Evolutionary conservation across 2,329 filamentous ascomycete genomes (phyloP).

Genomic region (Anthostomella pinea): DNA sequence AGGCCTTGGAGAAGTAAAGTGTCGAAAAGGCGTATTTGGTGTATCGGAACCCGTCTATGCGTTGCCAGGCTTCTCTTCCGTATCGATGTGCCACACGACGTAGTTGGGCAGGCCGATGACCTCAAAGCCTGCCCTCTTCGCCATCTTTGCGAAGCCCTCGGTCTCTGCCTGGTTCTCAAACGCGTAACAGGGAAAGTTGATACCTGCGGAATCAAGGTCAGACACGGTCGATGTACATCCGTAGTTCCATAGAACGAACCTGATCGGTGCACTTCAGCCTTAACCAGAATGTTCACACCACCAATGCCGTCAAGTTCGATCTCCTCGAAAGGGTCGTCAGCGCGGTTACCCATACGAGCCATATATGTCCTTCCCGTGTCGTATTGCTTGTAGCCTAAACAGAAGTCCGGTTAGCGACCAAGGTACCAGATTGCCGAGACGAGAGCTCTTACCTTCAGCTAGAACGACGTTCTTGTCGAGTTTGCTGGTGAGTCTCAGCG

Average conservation of each 20-base stretch:
- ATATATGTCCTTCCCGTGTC: conserved; percentile 88
- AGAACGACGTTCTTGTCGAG: conserved; percentile 80
- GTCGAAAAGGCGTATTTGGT: conserved; percentile 6
- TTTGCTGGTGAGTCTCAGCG: conserved; percentile 66
- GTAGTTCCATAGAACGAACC: too few species aligned
- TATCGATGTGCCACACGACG: conserved; percentile 98
- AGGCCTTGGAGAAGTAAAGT: conserved; percentile 13
- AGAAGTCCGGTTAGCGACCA: conserved; percentile 7
- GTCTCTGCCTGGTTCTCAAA: conserved; percentile 99
- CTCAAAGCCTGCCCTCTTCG: conserved; percentile 88
- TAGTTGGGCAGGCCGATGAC: conserved; percentile 95
- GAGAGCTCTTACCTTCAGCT: conserved; percentile 71
- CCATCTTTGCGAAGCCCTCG: conserved; percentile 98
- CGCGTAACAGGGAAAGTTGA: conserved; percentile 95
- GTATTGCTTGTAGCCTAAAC: conserved; percentile 82
- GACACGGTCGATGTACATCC: too few species aligned
- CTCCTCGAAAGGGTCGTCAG: conserved; percentile 86
- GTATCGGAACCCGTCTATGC: conserved; percentile 34
- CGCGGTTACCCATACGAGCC: conserved; percentile 88
- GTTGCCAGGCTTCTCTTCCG: conserved; percentile 89
- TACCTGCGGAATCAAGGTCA: conserved; percentile 55
- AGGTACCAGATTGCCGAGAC: conserved; percentile 7
- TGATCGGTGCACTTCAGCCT: conserved; percentile 94
- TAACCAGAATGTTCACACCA: conserved; percentile 95
- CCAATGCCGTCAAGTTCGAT: conserved; percentile 93